Conservation (phyloP, 805 yeast species). For the Zygoascus ofunaensis region DNA sequence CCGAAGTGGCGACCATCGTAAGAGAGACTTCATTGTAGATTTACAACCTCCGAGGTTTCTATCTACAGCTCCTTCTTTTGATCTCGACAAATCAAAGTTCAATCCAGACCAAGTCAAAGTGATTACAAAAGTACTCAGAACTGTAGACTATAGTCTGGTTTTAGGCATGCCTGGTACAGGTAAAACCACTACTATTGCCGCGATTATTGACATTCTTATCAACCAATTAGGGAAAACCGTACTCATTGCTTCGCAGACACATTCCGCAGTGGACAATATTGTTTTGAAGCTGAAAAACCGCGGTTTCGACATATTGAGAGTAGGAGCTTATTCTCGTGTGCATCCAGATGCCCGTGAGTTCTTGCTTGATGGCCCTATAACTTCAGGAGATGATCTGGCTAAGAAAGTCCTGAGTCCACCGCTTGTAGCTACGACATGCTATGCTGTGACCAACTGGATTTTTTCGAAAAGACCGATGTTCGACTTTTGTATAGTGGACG, state of each 20-base stretch:
- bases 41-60: constrained; percentile 38
- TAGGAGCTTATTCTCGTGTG: constrained; percentile 51
- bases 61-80: constrained; percentile 3
- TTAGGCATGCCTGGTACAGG: constrained; percentile 99
- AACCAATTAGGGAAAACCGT: constrained; percentile 50
- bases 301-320: constrained; percentile 45
- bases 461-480: constrained; percentile 48
- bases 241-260: constrained; percentile 78
- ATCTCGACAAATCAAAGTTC: constrained; percentile 28
- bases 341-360: constrained; percentile 53
- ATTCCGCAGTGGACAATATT: constrained; percentile 93
- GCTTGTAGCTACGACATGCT: constrained; percentile 83
- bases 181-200: constrained; percentile 81
- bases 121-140: constrained; percentile 49
- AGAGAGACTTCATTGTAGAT: constrained; percentile 46
- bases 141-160: constrained; percentile 70
- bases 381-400: constrained; percentile 39
- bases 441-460: constrained; percentile 59
- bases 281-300: constrained; percentile 54
- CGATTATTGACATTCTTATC: constrained; percentile 54
- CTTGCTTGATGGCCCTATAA: constrained; percentile 30
- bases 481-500: constrained; percentile 92
- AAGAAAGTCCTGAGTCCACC: constrained; percentile 45
- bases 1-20: constrained; percentile 36
- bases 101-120: constrained; percentile 70